Percentiles rank a stretch among this genome's conserved stretches.
Evolutionary conservation across 2,329 filamentous ascomycete genomes (phyloP).

Genomic region (Cladosporium sp.): DNA sequence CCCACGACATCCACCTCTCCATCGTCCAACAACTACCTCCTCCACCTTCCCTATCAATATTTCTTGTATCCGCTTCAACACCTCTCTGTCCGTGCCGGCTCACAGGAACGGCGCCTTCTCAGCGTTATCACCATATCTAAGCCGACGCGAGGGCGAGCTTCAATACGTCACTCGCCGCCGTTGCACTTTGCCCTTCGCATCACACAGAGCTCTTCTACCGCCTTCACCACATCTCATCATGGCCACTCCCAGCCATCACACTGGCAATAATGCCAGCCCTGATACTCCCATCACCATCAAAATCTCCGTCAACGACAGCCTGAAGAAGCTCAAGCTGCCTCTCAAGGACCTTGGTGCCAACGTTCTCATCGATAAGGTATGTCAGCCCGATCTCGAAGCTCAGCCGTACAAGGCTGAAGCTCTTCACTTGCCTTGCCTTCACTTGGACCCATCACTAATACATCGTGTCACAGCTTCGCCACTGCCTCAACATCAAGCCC

Average conservation of each 20-base stretch:
- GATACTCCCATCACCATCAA: conserved; percentile 83
- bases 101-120: conserved; percentile 5
- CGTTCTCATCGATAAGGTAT: conserved; percentile 78
- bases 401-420: conserved; percentile 3
- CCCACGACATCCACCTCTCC: background rate
- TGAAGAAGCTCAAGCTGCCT: conserved; percentile 83
- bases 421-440: conserved; percentile 2
- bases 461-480: conserved; percentile 57
- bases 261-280: conserved; percentile 40
- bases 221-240: conserved; percentile 27
- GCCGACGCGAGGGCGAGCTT: background rate
- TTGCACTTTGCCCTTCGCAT: background rate
- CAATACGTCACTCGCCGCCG: conserved; percentile 6
- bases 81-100: background rate
- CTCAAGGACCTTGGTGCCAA: conserved; percentile 75
- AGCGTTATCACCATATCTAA: background rate
- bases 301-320: conserved; percentile 69
- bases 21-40: background rate
- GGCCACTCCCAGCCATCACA: conserved; percentile 25
- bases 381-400: conserved; percentile 36
- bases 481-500: conserved; percentile 60
- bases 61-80: background rate
- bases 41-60: background rate
- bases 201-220: background rate
- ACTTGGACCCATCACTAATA: conserved; percentile 16